phyloP scores from a whole-genome alignment of 495 filamentous ascomycete genomes.

The Podospora anserina region DNA sequence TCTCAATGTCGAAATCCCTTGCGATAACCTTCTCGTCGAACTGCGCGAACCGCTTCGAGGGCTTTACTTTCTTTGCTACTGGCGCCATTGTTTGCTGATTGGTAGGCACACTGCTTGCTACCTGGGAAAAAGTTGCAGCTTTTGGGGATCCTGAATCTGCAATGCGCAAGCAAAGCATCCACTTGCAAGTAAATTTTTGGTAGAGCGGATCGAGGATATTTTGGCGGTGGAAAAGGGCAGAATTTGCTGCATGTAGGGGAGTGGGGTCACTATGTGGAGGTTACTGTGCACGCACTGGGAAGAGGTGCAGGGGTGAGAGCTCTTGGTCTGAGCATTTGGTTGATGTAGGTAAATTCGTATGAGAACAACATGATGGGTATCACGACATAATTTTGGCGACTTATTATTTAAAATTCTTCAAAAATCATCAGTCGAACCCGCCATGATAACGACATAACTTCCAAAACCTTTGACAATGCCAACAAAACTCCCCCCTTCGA shows the following conservation, averaged over 20 bases:
- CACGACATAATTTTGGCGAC: background rate
- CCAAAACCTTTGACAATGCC: background rate
- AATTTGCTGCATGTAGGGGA: conserved; percentile 17
- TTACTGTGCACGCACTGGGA: conserved; percentile 1
- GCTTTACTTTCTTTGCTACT: conserved; percentile 29
- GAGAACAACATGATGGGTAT: background rate
- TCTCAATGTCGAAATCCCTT: conserved; percentile 83
- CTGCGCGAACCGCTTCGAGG: conserved; percentile 40
- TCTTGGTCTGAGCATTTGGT: background rate
- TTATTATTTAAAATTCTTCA: background rate
- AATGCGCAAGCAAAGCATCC: conserved; percentile 13
- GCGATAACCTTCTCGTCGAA: conserved; percentile 37
- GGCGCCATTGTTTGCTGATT: conserved; percentile 30
- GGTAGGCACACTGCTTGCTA: background rate
- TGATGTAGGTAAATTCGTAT: background rate
- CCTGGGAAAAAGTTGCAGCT: background rate
- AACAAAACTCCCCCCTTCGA: conserved; percentile 48
- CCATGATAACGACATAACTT: background rate
- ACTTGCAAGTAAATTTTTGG: conserved; percentile 33
- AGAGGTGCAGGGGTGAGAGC: conserved; percentile 1
- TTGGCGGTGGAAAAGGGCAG: conserved; percentile 48
- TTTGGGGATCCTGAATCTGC: background rate
- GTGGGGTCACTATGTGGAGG: background rate
- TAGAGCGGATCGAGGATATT: conserved; percentile 34
- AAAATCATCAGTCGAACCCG: background rate